phyloP scores from a whole-genome alignment of 345 rosid species.

The Camelina laxa region DNA sequence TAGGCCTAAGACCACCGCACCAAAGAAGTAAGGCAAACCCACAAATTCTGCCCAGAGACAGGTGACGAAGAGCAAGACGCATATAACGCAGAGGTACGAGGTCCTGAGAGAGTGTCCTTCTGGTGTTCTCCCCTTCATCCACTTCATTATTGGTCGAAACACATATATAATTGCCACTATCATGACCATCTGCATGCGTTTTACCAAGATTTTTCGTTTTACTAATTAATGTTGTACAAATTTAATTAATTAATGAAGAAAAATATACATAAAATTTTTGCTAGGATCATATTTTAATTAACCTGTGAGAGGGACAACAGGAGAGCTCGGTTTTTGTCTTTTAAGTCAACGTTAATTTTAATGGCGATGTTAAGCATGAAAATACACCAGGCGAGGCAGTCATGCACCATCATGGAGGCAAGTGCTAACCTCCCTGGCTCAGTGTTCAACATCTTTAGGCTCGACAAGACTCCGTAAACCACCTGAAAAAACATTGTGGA shows the following conservation, averaged over 20 bases:
- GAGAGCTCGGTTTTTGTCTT: neutral
- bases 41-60: conserved; percentile 41
- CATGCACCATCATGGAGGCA: conserved; percentile 51
- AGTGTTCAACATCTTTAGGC: conserved; percentile 52
- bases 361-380: conserved; percentile 32
- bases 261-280: too few relatives aligned
- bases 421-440: conserved; percentile 59
- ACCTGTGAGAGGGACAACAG: conserved; percentile 27
- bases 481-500: conserved; percentile 49
- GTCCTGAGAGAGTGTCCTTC: conserved; percentile 49
- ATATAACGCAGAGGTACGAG: conserved; percentile 28
- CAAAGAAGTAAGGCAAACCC: conserved; percentile 43
- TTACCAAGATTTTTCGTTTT: neutral
- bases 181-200: conserved; percentile 41
- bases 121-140: conserved; percentile 53
- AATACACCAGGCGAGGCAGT: conserved; percentile 36
- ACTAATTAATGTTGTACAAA: neutral
- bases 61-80: conserved; percentile 38
- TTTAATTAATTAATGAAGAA: neutral
- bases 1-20: conserved; percentile 48
- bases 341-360: neutral
- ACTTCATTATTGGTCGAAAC: conserved; percentile 49
- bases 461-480: conserved; percentile 43
- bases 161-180: conserved; percentile 29
- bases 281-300: too few relatives aligned